phyloP scores from a whole-genome alignment of 202 grass and related monocot species.

The Eragrostis tef region DNA sequence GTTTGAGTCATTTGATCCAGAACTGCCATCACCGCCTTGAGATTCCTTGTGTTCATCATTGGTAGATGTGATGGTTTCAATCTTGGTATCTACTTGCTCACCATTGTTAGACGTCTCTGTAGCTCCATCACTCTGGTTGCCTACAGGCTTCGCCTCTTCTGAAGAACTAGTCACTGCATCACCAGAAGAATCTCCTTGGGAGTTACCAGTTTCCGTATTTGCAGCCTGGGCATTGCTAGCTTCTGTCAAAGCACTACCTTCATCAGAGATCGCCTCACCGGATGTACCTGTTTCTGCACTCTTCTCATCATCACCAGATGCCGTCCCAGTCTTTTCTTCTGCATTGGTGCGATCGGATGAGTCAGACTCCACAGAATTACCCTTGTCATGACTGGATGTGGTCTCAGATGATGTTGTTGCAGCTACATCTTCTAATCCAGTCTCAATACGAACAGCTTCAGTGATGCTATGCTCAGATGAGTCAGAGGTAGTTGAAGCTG shows the following conservation, averaged over 20 bases:
- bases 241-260: conserved; percentile 35
- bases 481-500: conserved; percentile 42
- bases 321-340: conserved; percentile 43
- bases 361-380: conserved; percentile 19
- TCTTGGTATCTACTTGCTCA: conserved; percentile 44
- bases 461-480: conserved; percentile 46
- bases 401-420: conserved; percentile 49
- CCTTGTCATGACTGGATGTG: conserved; percentile 43
- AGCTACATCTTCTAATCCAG: conserved; percentile 49
- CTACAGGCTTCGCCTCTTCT: conserved; percentile 41
- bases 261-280: conserved; percentile 44
- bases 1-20: conserved; percentile 40
- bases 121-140: conserved; percentile 38
- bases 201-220: conserved; percentile 28
- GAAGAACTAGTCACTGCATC: conserved; percentile 42
- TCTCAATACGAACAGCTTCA: conserved; percentile 44
- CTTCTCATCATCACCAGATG: conserved; percentile 45
- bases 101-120: conserved; percentile 40
- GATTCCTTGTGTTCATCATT: conserved; percentile 27
- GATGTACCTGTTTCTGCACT: conserved; percentile 13
- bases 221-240: conserved; percentile 30
- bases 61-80: conserved; percentile 48
- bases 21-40: conserved; percentile 17
- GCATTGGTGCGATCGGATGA: conserved; percentile 14
- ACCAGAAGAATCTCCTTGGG: conserved; percentile 37